Evolutionary conservation across 2,329 filamentous ascomycete species (phyloP), one percentile per base, ranked within the genome.

Genomic region (Helotiales sp.): DNA sequence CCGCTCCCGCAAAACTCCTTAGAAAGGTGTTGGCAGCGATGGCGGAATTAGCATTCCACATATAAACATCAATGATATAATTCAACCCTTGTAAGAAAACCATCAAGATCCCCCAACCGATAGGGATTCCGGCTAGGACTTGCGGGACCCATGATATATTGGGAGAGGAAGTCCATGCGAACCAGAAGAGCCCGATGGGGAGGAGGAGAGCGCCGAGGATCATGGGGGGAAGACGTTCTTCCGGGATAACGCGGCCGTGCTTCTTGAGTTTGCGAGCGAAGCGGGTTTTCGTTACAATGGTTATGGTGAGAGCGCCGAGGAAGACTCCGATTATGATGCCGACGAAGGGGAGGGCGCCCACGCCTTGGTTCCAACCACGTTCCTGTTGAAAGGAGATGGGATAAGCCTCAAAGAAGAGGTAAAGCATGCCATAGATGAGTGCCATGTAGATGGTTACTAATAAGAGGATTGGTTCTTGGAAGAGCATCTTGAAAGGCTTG

Each of bases 141-240:
- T 77, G 75, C 1, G 72, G 70, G 10, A 75, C 73, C 72, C 74
- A 76, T 2, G 66, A 70, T 49, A 76, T 74, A 27, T 70, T 55
- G 8, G 70, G 71, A 22, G 63, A 70, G 10, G 68, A 71, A 0
- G 79, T 80, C 79, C 78, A 82, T 0, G 75, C 77, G 58, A 82
- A 82, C 78, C 77, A 79, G 61, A 82, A 80, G 24, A 83, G 68
- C 1, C 78, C 76, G 8, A 73, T 70, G 1, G 77, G 75, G 1
- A 78, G 68, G 3, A 81, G 62, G 1, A 77, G 55, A 5, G 74
- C 68, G 5, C 75, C 78, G 1, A 77, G 62, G 22, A 82, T 78
- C 72, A 80, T 79, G 0, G 77, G 76, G 4, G 74, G 71, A 1
- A 81, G 70, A 1, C 78, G 72, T 31, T 75, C 75, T 64, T 81